phyloP scores from a whole-genome alignment of 805 yeast genomes.

The Komagataella kurtzmanii region DNA sequence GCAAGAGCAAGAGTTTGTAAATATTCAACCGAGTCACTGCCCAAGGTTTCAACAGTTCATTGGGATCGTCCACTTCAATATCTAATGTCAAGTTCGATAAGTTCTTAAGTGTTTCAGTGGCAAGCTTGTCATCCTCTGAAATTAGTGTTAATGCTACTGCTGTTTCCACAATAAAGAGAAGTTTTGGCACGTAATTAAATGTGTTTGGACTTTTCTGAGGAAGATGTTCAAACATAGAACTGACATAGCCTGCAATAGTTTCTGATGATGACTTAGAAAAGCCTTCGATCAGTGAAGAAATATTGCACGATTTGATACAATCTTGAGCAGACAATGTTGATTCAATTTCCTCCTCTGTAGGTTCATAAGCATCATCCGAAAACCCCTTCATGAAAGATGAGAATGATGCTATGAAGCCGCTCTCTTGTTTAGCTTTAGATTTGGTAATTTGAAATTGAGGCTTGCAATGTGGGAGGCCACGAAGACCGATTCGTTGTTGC shows the following conservation, averaged over 20 bases:
- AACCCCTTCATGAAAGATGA: constrained; percentile 86
- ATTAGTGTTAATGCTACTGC: constrained; percentile 16
- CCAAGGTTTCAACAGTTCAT: constrained; percentile 7
- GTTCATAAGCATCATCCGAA: constrained; percentile 79
- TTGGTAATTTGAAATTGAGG: constrained; percentile 57
- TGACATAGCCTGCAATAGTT: constrained; percentile 21
- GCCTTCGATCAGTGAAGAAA: constrained; percentile 40
- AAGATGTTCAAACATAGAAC: constrained; percentile 19
- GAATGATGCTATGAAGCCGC: constrained; percentile 77
- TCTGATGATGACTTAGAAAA: constrained; percentile 23
- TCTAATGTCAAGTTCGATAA: constrained; percentile 9
- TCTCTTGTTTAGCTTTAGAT: constrained; percentile 52
- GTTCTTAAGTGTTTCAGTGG: constrained; percentile 8
- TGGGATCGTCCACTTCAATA: neutral
- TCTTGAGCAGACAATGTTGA: constrained; percentile 72
- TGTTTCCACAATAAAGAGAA: constrained; percentile 17
- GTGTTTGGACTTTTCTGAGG: constrained; percentile 13
- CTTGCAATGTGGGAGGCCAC: constrained; percentile 42
- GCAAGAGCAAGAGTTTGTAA: constrained; percentile 34
- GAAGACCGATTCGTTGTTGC: constrained; percentile 41
- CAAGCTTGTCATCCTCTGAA: constrained; percentile 12
- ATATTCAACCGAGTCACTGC: constrained; percentile 29
- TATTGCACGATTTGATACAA: constrained; percentile 61
- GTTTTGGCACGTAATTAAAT: constrained; percentile 13
- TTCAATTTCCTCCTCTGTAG: constrained; percentile 86